Evolutionary conservation across 106 monocot species (phyloP).

Genomic region (Ottelia alismoides): DNA sequence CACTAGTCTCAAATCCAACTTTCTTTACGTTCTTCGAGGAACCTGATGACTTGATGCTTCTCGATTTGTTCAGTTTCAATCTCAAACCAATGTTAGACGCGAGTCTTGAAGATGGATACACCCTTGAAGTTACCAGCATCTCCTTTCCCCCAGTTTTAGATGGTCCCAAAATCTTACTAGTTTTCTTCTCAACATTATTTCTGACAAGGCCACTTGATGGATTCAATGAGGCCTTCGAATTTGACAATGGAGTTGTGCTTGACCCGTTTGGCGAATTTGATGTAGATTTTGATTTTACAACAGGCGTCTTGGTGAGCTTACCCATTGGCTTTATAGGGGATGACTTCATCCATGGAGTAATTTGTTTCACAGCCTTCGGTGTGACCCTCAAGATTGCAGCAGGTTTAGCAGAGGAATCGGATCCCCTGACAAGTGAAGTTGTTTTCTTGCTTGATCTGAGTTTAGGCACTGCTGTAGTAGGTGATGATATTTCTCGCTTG

Average conservation of each 20-base stretch:
- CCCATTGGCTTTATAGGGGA: no score
- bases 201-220: constrained; percentile 3
- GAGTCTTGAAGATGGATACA: no score
- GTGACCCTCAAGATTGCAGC: neutral
- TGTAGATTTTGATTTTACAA: no score
- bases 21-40: no score
- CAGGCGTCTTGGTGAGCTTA: no score
- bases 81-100: no score
- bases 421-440: neutral
- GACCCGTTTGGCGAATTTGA: no score
- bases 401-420: neutral
- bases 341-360: neutral
- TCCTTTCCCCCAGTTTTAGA: constrained; percentile 5
- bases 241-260: neutral
- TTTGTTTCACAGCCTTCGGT: neutral
- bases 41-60: no score
- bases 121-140: constrained; percentile 1
- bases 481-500: no score
- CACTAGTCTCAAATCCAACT: no score
- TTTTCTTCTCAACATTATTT: constrained; percentile 12
- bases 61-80: no score
- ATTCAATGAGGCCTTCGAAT: constrained; percentile 4
- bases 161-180: neutral
- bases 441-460: neutral
- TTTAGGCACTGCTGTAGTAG: no score